Percentiles rank a stretch among this genome's conserved stretches.
Conservation (phyloP, 306 rosid genomes). For the Malus orientalis region DNA sequence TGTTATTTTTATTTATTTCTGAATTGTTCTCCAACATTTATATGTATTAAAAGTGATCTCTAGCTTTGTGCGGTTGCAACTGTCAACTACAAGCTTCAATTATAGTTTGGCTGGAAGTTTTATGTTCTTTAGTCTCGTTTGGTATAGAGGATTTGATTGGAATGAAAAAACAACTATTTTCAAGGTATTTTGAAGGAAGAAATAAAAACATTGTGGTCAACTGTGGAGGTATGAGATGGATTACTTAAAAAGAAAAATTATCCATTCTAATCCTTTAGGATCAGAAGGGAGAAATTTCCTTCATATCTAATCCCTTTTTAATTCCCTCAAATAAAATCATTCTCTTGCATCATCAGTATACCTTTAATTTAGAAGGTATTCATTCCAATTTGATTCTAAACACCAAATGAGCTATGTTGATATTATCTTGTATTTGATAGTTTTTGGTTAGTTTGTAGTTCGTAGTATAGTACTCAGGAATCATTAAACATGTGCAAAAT, state of each 20-base stretch:
- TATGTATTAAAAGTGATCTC: background rate
- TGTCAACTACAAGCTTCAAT: background rate
- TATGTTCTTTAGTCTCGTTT: background rate
- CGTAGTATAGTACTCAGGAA: background rate
- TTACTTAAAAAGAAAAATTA: background rate
- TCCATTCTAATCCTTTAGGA: background rate
- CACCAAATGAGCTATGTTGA: background rate
- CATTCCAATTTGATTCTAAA: background rate
- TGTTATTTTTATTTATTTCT: too few relatives aligned
- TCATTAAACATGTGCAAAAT: background rate
- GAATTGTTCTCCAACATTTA: too few relatives aligned
- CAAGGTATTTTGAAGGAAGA: background rate
- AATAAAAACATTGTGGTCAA: background rate
- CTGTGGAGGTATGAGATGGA: background rate
- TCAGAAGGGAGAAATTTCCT: background rate
- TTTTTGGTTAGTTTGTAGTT: background rate
- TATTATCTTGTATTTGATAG: too few relatives aligned
- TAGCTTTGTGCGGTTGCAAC: background rate
- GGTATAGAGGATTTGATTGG: background rate
- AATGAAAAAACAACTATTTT: too few relatives aligned
- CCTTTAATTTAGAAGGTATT: background rate
- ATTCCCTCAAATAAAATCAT: background rate
- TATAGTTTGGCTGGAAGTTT: background rate
- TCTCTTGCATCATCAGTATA: background rate
- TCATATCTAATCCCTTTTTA: too few relatives aligned